Conservation (phyloP, 2,329 filamentous ascomycete species). For the Pyricularia pennisetigena region DNA sequence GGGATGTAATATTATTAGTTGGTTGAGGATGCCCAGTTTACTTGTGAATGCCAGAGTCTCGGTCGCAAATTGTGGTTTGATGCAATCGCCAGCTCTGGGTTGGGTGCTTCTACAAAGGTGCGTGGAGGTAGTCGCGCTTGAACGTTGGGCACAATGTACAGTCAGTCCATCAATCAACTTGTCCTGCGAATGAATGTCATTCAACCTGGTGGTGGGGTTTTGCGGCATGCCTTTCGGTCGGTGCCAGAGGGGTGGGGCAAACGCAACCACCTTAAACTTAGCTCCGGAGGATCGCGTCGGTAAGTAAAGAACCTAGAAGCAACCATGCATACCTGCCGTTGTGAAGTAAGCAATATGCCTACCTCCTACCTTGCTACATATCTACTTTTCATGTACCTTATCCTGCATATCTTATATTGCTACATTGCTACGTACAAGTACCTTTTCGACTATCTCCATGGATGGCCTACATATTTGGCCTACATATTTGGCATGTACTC, state of each 20-base stretch:
- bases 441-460: too few relatives aligned
- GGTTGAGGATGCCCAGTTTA: background rate
- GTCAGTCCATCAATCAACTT: background rate
- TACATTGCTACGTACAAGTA: background rate
- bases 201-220: background rate
- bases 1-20: background rate
- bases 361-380: background rate
- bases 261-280: background rate
- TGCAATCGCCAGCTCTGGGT: background rate
- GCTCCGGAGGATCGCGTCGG: background rate
- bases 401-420: too few relatives aligned
- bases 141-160: background rate
- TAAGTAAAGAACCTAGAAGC: background rate
- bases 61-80: background rate
- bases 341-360: background rate
- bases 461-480: too few relatives aligned
- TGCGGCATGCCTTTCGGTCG: background rate
- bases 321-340: background rate
- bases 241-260: background rate
- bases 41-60: background rate
- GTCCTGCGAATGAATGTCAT: background rate
- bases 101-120: background rate
- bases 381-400: too few relatives aligned
- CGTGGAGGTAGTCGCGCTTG: background rate
- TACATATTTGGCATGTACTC: background rate